Evolutionary conservation across 1,139 yeast genomes (phyloP), one percentile per base, ranked within the genome.

Genomic region (Chernovozyma aurita): DNA sequence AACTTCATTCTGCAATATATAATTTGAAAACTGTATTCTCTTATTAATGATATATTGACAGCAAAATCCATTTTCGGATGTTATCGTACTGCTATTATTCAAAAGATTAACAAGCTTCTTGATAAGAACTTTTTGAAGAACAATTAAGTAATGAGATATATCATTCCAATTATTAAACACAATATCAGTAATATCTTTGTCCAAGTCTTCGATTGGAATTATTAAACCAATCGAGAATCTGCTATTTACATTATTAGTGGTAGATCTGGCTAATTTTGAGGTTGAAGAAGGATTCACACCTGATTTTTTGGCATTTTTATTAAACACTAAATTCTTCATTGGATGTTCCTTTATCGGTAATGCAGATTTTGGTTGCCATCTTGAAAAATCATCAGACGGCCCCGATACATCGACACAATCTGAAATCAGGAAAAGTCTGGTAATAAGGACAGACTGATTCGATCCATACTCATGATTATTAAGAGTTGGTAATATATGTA

Each of bases 111-210:
- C 48, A 30, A 74, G 49, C 41, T 67, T 70, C 35, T 64, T 57
- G 20, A 58, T 52, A 8, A 73, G 58, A 6, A 58, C 36, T 33
- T 58, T 59, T 46, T 74, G 79, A 15, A 73, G 50, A 3, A 59
- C 42, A 2, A 67, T 53, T 31, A 73, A 45, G 34, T 57, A 70
- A 40, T 61, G 69, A 8, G 72, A 56, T 13, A 74, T 59, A 37
- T 69, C 76, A 17, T 60, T 59, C 80, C 80, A 76, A 44, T 72
- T 70, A 41, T 65, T 65, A 27, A 72, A 59, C 4, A 76, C 49
- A 4, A 68, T 61, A 34, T 72, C 77, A 29, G 61, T 56, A 6
- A 71, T 43, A 24, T 59, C 57, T 20, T 52, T 49, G 9, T 43
- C 42, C 4, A 55, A 34, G 5, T 60, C 49, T 8, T 65, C 68